Evolutionary conservation across 2,329 filamentous ascomycete genomes (phyloP).

Genomic region (Periconia sp.): DNA sequence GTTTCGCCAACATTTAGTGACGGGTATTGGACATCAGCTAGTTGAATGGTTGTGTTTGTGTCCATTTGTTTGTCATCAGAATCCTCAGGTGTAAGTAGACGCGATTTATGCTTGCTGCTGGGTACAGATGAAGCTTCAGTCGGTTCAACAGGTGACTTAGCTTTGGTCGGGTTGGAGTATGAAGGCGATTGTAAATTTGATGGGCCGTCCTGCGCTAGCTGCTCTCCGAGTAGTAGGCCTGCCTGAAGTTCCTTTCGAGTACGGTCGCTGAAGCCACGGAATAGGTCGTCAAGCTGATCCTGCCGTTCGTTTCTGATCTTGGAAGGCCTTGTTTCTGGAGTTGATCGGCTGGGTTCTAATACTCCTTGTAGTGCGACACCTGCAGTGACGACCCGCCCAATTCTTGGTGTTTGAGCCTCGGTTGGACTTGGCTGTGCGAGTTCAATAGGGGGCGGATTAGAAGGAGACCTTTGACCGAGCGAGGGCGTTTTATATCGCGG

Average conservation of each 20-base stretch:
- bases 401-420: constrained; percentile 36
- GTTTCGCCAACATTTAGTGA: constrained; percentile 18
- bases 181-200: constrained; percentile 19
- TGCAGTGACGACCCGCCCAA: constrained; percentile 45
- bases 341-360: constrained; percentile 36
- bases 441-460: constrained; percentile 37
- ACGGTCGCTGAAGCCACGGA: constrained; percentile 47
- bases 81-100: constrained; percentile 45
- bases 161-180: constrained; percentile 24
- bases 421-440: constrained; percentile 19
- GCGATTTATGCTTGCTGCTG: constrained; percentile 31
- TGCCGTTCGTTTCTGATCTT: constrained; percentile 25
- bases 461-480: constrained; percentile 31
- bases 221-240: constrained; percentile 46
- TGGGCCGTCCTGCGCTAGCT: constrained; percentile 36
- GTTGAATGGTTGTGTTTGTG: constrained; percentile 12
- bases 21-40: constrained; percentile 35
- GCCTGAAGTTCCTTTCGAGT: constrained; percentile 46
- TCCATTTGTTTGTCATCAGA: constrained; percentile 28
- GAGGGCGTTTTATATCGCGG: constrained; percentile 36
- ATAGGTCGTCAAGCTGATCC: constrained; percentile 41
- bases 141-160: no score
- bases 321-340: constrained; percentile 27
- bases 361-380: constrained; percentile 47
- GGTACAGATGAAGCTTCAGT: no score